Evolutionary conservation across 2,329 filamentous ascomycete species (phyloP), one percentile per base, ranked within the genome.

Genomic region (Drechslerella dactyloides): DNA sequence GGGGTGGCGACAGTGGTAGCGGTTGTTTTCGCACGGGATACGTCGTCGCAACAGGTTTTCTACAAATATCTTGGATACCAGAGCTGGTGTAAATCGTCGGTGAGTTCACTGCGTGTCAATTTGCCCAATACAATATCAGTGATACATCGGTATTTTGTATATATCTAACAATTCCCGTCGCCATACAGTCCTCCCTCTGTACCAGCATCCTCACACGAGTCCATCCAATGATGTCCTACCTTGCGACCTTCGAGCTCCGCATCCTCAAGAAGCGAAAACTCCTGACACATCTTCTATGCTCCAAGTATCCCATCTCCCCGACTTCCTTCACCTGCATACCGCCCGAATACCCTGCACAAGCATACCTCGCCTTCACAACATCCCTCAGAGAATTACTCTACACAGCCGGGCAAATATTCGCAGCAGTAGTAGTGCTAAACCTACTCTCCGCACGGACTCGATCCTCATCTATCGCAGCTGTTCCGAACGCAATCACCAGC

Each of bases 281-380:
- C 2, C 35, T 69, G 17, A 57, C 57, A 0, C 23, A 52, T 11
- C n/a, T 44, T 2, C 11, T 62, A 1, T 69, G 51, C 53, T 33
- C 57, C 37, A 44, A 58, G 21, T 24, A 48, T 13, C 23, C 55
- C 7, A 21, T 13, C 1, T 53, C 17, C 10, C 15, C 44, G 19
- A 19, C 52, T 1, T 53, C 37, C n/a, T 13, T 13, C 4, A 57
- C 23, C 24, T 54, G 37, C 61, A 57, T 57, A 19, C 33, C 57
- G 21, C 57, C 51, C n/a, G 65, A 69, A 50, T 62, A 62, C 15
- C 52, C 57, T 2, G 53, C 42, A 33, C 53, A 62, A n/a, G 48
- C 35, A 35, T 69, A 61, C 44, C 27, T 69, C 27, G 19, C 57
- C 44, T 62, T 58, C 37, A 53, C 53, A 24, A 37, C 17, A n/a